Evolutionary conservation across 2,329 filamentous ascomycete species (phyloP).

Genomic region (Fusarium sp.): DNA sequence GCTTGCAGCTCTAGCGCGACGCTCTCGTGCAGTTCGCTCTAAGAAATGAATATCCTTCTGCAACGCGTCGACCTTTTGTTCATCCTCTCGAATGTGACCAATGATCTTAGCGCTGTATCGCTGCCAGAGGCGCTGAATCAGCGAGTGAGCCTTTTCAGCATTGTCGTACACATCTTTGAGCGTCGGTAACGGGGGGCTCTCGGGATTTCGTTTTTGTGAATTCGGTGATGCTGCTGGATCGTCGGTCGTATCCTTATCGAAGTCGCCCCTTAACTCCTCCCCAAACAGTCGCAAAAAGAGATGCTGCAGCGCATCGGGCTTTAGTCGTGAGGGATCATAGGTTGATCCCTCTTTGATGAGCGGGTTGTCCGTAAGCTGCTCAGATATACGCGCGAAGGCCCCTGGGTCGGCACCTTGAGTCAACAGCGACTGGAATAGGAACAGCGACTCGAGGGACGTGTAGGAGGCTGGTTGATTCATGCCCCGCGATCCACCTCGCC

Average conservation of each 20-base stretch:
- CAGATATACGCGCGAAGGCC: slow-evolving; percentile 79
- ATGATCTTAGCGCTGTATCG: slow-evolving; percentile 78
- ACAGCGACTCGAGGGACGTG: slow-evolving; percentile 86
- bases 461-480: slow-evolving; percentile 73
- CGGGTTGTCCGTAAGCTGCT: slow-evolving; percentile 78
- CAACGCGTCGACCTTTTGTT: slow-evolving; percentile 73
- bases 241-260: slow-evolving; percentile 55
- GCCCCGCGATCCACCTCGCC: slow-evolving; percentile 67
- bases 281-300: slow-evolving; percentile 81
- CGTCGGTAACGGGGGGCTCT: slow-evolving; percentile 71
- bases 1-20: slow-evolving; percentile 54
- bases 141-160: slow-evolving; percentile 73
- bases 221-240: slow-evolving; percentile 64
- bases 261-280: slow-evolving; percentile 74
- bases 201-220: slow-evolving; percentile 80
- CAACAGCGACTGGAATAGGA: slow-evolving; percentile 84
- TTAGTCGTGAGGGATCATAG: slow-evolving; percentile 81
- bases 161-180: slow-evolving; percentile 76
- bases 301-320: slow-evolving; percentile 80
- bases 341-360: slow-evolving; percentile 76
- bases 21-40: slow-evolving; percentile 62
- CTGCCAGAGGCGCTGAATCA: slow-evolving; percentile 80
- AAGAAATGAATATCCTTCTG: slow-evolving; percentile 77
- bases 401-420: slow-evolving; percentile 73
- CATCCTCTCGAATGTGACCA: slow-evolving; percentile 79